Percentiles rank a stretch among this genome's conserved stretches.
Evolutionary conservation across 1,284 basidiomycete genomes (phyloP).

Genomic region (Papiliotrema fonsecae): DNA sequence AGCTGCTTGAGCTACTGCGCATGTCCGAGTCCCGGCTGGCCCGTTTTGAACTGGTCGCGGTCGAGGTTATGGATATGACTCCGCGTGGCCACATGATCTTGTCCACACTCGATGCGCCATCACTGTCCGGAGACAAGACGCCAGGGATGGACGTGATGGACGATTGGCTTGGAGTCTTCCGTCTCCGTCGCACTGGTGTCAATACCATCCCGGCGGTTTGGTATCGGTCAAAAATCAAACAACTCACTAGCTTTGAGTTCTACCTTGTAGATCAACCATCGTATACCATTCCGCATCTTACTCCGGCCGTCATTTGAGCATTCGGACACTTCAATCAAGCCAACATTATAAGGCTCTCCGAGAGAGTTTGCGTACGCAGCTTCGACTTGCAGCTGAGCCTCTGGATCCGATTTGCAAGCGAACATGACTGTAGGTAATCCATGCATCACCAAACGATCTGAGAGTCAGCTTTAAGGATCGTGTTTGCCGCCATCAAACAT

Average conservation of each 20-base stretch:
- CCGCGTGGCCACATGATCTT: conserved; percentile 21
- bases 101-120: conserved; percentile 16
- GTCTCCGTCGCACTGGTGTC: conserved; percentile 11
- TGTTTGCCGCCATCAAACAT: conserved; percentile 11
- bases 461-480: not conserved
- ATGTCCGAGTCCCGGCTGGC: conserved; percentile 14
- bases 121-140: conserved; percentile 11
- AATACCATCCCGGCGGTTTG: not conserved
- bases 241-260: conserved; percentile 40
- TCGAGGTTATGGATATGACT: not conserved
- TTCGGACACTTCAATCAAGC: conserved; percentile 44
- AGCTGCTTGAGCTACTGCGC: conserved; percentile 26
- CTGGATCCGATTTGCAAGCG: conserved; percentile 47
- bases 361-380: conserved; percentile 42
- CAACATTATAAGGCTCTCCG: conserved; percentile 44
- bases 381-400: conserved; percentile 25
- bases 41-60: conserved; percentile 12
- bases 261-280: conserved; percentile 43
- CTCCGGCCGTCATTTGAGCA: conserved; percentile 37
- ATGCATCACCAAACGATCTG: conserved; percentile 10
- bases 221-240: conserved; percentile 19
- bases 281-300: conserved; percentile 45
- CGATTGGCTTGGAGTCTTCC: conserved; percentile 4
- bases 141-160: not conserved
- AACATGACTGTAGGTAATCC: conserved; percentile 40